These are phyloP conservation scores for Erodium trifolium DNA, from an alignment of 441 rosid species.

Conservation along the genomic window DNA sequence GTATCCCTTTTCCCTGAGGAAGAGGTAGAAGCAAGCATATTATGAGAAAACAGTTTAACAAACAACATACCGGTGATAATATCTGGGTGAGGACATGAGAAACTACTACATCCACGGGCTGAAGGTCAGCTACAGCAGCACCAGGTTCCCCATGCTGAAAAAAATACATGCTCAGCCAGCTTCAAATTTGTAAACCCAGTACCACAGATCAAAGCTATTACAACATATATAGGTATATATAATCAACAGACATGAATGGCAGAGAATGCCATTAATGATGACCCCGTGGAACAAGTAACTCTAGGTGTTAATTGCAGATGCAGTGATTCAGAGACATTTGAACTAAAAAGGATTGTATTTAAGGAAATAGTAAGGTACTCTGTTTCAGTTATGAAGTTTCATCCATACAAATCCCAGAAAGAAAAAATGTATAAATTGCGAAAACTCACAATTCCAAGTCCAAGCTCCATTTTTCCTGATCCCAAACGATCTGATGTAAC, in stretches of 20 bases:
- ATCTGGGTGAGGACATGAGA: slow-evolving; percentile 85
- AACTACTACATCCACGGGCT: slow-evolving; percentile 85
- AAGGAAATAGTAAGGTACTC: slow-evolving; percentile 6
- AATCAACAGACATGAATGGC: not conserved
- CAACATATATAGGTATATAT: not conserved
- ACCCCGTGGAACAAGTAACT: slow-evolving; percentile 11
- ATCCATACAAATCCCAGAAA: not conserved
- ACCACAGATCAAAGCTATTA: slow-evolving; percentile 7
- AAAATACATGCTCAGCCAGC: slow-evolving; percentile 14
- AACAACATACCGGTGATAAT: slow-evolving; percentile 54
- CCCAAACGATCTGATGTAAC: slow-evolving; percentile 88
- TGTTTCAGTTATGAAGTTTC: slow-evolving; percentile 5
- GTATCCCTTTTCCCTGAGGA: not conserved
- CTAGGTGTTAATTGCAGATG: not conserved
- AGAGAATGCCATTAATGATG: not conserved
- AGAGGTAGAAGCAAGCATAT: slow-evolving; percentile 3
- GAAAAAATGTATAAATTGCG: not conserved
- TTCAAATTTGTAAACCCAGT: slow-evolving; percentile 16
- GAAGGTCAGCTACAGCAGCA: slow-evolving; percentile 89
- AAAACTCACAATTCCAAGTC: slow-evolving; percentile 90
- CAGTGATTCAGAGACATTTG: not conserved
- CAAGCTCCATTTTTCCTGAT: slow-evolving; percentile 93
- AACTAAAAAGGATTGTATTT: not conserved
- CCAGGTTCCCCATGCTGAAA: slow-evolving; percentile 96
- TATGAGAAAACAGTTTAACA: slow-evolving; percentile 1